Base-by-base conservation (phyloP, 2,329 filamentous ascomycete genomes). In the Leptodontidium sp. region DNA sequence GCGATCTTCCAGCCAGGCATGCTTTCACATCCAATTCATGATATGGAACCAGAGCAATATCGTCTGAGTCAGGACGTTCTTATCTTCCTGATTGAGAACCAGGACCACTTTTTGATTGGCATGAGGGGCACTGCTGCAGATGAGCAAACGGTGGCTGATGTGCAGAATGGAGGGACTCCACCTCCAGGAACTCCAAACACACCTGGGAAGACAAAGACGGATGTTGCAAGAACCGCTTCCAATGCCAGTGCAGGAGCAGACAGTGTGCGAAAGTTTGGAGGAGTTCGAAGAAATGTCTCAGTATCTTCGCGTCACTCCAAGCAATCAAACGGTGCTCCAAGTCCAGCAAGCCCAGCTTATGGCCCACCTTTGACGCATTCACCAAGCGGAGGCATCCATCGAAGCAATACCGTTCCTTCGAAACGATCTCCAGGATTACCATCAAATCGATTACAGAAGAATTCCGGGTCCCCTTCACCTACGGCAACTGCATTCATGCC, bases 111-210 rank as follows among this genome's bases (percentile, higher is more conserved):
- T 84, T 84, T 99, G 73, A 97, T 99, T 72, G 96, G 96, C 66
- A 99, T 99, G 96, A 93, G 94, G 78, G 96, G 96, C 55, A 98
- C 94, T n/a, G 94, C 90, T n/a, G 93, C 94, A n/a, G 94, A 98
- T 78, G 93, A 97, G 78, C 64, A 87, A 77, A 90, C 88, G 0
- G 86, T 87, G 74, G 83, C 87, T 74, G 86, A 88, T 74, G 86
- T 91, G 53, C 85, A 89, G 72, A 90, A 94, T 77, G 93, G 92
- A 67, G 91, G 91, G 2, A 87, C 88, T 4, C 83, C 84, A 73
- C 83, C 79, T 53, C 81, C 83, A 63, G 80, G 80, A 35, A 85
- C 79, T 74, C 80, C 77, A 73, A 87, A 87, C 72, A 82, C 86
- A 68, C 82, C 82, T 80, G 66, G 82, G 82, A 77, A 83, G 79